Percentiles rank a stretch among this genome's conserved stretches.
Evolutionary conservation across 257 asterid genomes (phyloP).

Genomic region (Fraxinus anomala): DNA sequence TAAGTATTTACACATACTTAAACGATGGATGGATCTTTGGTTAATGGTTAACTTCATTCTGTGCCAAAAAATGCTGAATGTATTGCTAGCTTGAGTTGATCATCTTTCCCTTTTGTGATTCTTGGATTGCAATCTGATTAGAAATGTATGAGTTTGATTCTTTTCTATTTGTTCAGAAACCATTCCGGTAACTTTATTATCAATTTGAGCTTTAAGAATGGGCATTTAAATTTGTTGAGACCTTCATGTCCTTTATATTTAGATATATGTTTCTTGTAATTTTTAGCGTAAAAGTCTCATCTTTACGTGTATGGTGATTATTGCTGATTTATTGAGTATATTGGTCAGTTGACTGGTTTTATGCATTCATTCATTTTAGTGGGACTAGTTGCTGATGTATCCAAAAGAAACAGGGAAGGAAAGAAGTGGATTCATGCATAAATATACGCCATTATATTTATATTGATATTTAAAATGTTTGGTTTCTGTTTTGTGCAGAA

Average conservation of each 20-base stretch:
- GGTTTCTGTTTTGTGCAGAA: slow-evolving; percentile 53
- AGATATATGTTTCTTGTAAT: background rate
- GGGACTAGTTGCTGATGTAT: background rate
- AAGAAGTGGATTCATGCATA: background rate
- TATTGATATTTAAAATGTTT: background rate
- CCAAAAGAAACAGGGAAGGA: background rate
- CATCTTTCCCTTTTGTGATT: background rate
- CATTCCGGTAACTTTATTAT: background rate
- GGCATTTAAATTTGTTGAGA: slow-evolving; percentile 11
- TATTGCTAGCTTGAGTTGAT: slow-evolving; percentile 8
- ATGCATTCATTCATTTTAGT: background rate
- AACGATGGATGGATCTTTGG: background rate
- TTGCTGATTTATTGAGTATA: background rate
- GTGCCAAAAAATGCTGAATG: background rate
- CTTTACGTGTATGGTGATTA: slow-evolving; percentile 7
- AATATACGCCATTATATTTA: background rate
- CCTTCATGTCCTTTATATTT: background rate
- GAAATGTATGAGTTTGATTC: slow-evolving; percentile 9
- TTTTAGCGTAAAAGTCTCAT: slow-evolving; percentile 1
- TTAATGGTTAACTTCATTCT: background rate
- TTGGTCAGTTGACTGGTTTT: background rate
- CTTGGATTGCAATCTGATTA: slow-evolving; percentile 6
- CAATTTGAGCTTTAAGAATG: background rate
- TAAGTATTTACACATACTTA: background rate
- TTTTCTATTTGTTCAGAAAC: slow-evolving; percentile 3